Conservation (phyloP, 805 yeast genomes). For the Teunomyces aglyptinius region DNA sequence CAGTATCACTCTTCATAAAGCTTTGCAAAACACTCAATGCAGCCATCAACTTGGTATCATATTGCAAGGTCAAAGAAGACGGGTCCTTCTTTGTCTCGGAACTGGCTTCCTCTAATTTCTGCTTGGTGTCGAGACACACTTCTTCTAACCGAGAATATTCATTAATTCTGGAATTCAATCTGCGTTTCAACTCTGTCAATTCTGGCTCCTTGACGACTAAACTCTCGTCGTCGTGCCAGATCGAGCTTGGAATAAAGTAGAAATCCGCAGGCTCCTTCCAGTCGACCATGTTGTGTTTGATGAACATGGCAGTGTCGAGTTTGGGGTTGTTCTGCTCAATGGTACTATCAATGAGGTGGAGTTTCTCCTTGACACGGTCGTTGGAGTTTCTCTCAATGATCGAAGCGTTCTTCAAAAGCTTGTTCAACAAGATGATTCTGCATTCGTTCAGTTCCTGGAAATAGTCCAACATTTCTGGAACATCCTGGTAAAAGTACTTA, state of each 20-base stretch:
- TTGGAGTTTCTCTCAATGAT: slow-evolving; percentile 52
- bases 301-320: slow-evolving; percentile 85
- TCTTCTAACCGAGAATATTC: slow-evolving; percentile 41
- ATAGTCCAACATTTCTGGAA: slow-evolving; percentile 85
- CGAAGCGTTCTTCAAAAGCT: slow-evolving; percentile 60
- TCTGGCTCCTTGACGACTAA: slow-evolving; percentile 61
- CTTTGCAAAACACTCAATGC: slow-evolving; percentile 54
- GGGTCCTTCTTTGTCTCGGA: slow-evolving; percentile 31
- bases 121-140: slow-evolving; percentile 48
- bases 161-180: slow-evolving; percentile 41
- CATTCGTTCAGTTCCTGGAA: slow-evolving; percentile 81
- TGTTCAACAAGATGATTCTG: slow-evolving; percentile 69
- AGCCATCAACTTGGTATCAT: slow-evolving; percentile 52
- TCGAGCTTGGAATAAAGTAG: slow-evolving; percentile 79
- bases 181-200: slow-evolving; percentile 52
- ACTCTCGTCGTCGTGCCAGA: slow-evolving; percentile 96
- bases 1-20: slow-evolving; percentile 71
- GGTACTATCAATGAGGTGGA: slow-evolving; percentile 52
- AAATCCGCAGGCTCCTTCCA: slow-evolving; percentile 92
- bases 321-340: slow-evolving; percentile 68
- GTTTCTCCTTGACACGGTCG: slow-evolving; percentile 47
- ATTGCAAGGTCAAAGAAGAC: slow-evolving; percentile 44
- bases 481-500: slow-evolving; percentile 87
- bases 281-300: slow-evolving; percentile 71
- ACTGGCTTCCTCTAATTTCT: slow-evolving; percentile 45